Conservation (phyloP, 192 early-diverging fungal genomes). For the Glomus cerebriforme region DNA sequence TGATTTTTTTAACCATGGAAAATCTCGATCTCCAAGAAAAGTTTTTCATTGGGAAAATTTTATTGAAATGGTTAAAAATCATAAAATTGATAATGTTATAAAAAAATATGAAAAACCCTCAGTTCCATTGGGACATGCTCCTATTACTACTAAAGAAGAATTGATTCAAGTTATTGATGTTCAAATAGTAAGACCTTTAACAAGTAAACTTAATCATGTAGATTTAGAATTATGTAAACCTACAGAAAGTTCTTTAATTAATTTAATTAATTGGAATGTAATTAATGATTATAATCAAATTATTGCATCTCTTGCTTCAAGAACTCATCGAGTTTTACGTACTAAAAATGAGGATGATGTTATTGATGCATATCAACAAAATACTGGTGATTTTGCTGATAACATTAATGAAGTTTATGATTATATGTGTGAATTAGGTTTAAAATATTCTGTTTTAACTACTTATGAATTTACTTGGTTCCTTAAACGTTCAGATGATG, state of each 20-base stretch:
- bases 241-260: neutral
- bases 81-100: neutral
- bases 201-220: neutral
- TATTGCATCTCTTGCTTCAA: neutral
- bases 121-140: neutral
- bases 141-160: neutral
- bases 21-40: neutral
- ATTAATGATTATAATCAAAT: neutral
- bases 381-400: neutral
- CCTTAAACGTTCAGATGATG: slow-evolving; percentile 21
- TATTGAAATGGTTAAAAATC: neutral
- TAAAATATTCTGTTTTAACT: slow-evolving; percentile 33
- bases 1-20: neutral
- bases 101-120: neutral
- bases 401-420: slow-evolving; percentile 32
- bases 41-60: neutral
- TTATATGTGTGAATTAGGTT: slow-evolving; percentile 35
- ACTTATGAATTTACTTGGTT: slow-evolving; percentile 38
- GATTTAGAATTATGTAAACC: neutral
- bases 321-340: neutral
- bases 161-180: neutral
- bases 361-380: neutral
- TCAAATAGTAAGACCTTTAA: neutral
- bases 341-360: neutral
- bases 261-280: neutral